Percentiles rank a stretch among this genome's conserved stretches.
phyloP scores from a whole-genome alignment of 83 land plant species.

The Picea abies region DNA sequence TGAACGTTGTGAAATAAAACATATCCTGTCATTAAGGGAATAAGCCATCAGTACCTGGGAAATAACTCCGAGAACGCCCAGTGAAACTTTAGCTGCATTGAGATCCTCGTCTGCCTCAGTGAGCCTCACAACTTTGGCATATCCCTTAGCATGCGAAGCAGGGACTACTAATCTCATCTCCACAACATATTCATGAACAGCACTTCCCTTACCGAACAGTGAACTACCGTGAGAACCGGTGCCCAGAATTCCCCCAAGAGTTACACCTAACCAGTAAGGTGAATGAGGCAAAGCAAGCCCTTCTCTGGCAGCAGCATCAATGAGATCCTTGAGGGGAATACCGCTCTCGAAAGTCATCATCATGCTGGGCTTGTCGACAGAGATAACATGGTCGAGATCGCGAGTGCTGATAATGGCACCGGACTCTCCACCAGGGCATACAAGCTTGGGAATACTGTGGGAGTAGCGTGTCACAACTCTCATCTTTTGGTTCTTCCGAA shows the following conservation, averaged over 20 bases:
- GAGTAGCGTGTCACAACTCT: too few relatives aligned
- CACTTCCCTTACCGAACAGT: constrained; percentile 15
- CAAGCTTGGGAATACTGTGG: constrained; percentile 60
- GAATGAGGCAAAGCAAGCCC: constrained; percentile 16
- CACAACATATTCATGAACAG: constrained; percentile 17
- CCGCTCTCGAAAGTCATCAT: background rate
- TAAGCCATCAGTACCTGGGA: constrained; percentile 34
- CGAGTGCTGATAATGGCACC: too few relatives aligned
- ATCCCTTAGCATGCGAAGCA: constrained; percentile 26
- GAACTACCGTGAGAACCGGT: constrained; percentile 31
- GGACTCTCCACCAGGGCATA: constrained; percentile 51
- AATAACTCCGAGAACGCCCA: constrained; percentile 69
- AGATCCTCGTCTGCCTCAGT: constrained; percentile 24
- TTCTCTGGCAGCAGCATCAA: background rate
- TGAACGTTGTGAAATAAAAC: too few relatives aligned
- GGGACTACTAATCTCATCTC: constrained; percentile 21
- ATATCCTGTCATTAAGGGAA: too few relatives aligned
- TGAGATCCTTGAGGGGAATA: background rate
- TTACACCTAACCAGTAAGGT: constrained; percentile 17
- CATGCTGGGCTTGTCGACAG: background rate
- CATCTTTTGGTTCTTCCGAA: background rate
- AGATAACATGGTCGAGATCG: background rate
- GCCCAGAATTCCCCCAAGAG: constrained; percentile 14
- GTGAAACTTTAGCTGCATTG: constrained; percentile 52
- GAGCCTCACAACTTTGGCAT: constrained; percentile 38